These are phyloP conservation scores for Orbilia javanica DNA, from an alignment of 2,329 filamentous ascomycete species.

Conservation along the genomic window DNA sequence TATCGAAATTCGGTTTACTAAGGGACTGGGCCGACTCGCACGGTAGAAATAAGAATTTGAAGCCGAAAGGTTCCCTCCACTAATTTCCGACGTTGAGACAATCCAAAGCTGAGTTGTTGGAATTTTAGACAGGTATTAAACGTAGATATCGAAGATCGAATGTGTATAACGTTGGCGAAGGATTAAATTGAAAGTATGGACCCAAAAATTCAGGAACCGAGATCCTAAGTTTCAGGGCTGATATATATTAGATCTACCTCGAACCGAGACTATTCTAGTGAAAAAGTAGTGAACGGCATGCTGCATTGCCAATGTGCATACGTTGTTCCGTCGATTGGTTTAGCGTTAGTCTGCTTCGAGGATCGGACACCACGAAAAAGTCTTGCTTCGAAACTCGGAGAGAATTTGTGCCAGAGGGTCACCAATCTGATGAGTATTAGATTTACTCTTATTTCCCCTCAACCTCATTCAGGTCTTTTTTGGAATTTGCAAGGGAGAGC, in stretches of 20 bases:
- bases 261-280: slow-evolving; percentile 29
- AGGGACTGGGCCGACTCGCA: not conserved
- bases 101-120: not conserved
- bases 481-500: not conserved
- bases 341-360: slow-evolving; percentile 34
- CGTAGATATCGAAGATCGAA: not conserved
- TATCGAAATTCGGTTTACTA: slow-evolving; percentile 17
- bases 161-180: not conserved
- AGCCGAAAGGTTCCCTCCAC: slow-evolving; percentile 18
- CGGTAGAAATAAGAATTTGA: slow-evolving; percentile 16
- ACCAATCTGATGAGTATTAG: slow-evolving; percentile 6
- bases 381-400: slow-evolving; percentile 47
- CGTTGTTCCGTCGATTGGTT: slow-evolving; percentile 20
- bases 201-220: slow-evolving; percentile 10
- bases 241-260: slow-evolving; percentile 34
- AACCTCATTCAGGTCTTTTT: not conserved
- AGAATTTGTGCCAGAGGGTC: slow-evolving; percentile 15
- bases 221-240: slow-evolving; percentile 35
- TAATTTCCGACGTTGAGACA: slow-evolving; percentile 27
- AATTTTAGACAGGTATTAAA: not conserved
- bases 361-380: slow-evolving; percentile 16
- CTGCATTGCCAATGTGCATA: slow-evolving; percentile 21
- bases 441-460: not conserved
- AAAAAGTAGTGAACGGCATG: slow-evolving; percentile 5
- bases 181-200: slow-evolving; percentile 22